These are phyloP conservation scores for Fusarium sp. DNA, from an alignment of 2,329 filamentous ascomycete genomes.

Conservation along the genomic window DNA sequence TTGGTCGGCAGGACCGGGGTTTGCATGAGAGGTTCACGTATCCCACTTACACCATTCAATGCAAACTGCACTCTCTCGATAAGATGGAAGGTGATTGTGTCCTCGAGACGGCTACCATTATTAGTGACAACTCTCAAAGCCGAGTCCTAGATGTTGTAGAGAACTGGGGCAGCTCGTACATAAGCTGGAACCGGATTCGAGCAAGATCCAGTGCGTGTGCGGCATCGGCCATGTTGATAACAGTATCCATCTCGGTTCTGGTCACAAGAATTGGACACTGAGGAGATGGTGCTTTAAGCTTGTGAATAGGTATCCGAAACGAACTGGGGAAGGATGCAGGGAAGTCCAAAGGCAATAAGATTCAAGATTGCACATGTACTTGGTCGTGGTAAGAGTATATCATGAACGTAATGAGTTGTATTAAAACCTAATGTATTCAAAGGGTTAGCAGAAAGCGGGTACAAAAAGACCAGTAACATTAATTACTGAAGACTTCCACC, in stretches of 20 bases:
- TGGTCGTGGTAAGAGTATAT: conserved; percentile 4
- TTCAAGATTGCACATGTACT: background rate
- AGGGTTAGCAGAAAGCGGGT: conserved; percentile 21
- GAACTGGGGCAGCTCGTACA: conserved; percentile 67
- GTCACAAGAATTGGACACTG: conserved; percentile 13
- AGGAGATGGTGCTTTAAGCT: background rate
- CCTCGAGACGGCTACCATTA: conserved; percentile 84
- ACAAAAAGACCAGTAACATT: conserved; percentile 1
- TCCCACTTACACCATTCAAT: conserved; percentile 71
- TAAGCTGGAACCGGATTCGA: conserved; percentile 93
- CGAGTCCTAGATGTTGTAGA: background rate
- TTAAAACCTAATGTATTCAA: conserved; percentile 18
- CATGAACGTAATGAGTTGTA: conserved; percentile 19
- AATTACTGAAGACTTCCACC: background rate
- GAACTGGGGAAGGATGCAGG: background rate
- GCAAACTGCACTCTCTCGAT: conserved; percentile 99
- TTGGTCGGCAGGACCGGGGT: conserved; percentile 24
- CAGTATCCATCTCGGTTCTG: conserved; percentile 78
- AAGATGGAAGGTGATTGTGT: conserved; percentile 96
- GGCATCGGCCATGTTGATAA: conserved; percentile 88
- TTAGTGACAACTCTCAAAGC: conserved; percentile 21
- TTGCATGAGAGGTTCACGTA: conserved; percentile 21
- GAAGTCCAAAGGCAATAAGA: background rate
- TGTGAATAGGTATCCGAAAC: background rate
- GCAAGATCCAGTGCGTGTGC: conserved; percentile 88